Base-by-base conservation (phyloP, 345 rosid species). In the Linum lewisii region DNA sequence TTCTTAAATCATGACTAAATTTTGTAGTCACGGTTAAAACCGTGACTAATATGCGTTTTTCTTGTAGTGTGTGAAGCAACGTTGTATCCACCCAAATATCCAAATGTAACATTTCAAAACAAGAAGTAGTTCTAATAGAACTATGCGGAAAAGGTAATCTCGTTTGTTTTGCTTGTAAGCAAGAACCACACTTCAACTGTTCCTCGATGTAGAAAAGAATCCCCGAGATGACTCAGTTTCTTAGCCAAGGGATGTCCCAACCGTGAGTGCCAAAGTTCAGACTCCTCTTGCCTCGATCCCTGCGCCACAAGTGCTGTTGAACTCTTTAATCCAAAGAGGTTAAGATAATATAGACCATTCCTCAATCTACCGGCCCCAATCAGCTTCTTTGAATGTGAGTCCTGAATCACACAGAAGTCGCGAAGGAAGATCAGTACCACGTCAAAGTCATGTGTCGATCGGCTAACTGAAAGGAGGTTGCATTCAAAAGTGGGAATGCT, bases 381-480 rank as follows among this genome's bases (percentile, higher is more conserved):
- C 47, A 22, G 20, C 44, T 20, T 67, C 66, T 25, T 63, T 61
- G 52, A 47, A 51, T 55, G 23, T 4, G 19, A 59, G 58, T 72
- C 71, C 45, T 66, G 38, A 3, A 73, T 19, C 5, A 61, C 58
- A 51, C 59, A 65, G 11, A 1, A 42, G 3, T n/a, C 7, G 2
- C 38, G 24, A 5, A 53, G 34, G 23, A 68, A 73, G 0, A 21
- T 25, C 10, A 60, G 10, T 6, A 4, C 26, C 9, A 59, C 68
- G 22, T 60, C 23, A 21, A 60, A 24, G 0, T 60, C 62, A 0
- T 4, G 0, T 1, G 26, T 56, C 2, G 51, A 11, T 5, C 19
- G 24, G 1, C 60, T 19, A 1, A 64, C 59, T 11, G 45, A 60
- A 1, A 68, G 18, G 0, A 73, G 21, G 36, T 68, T 54, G 24